Evolutionary conservation across 2,329 filamentous ascomycete species (phyloP).

Genomic region (Aspergillus sojae): DNA sequence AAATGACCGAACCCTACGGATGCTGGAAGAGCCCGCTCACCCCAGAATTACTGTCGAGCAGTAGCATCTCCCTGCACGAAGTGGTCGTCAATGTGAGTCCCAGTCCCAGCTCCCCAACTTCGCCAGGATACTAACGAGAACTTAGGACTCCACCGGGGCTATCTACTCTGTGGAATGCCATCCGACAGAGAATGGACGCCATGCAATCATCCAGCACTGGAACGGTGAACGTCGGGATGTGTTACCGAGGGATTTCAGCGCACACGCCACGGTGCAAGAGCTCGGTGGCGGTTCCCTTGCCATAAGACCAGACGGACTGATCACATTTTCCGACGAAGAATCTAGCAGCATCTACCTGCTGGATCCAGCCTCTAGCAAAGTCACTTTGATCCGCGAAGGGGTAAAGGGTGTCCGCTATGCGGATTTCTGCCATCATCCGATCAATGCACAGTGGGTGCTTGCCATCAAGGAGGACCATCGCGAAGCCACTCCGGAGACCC

Average conservation of each 20-base stretch:
- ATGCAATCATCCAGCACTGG: slow-evolving; percentile 49
- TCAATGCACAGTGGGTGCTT: slow-evolving; percentile 46
- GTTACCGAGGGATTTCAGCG: slow-evolving; percentile 49
- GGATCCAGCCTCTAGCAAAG: slow-evolving; percentile 39
- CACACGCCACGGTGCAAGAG: slow-evolving; percentile 53
- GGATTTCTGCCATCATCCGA: slow-evolving; percentile 50
- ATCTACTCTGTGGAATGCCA: slow-evolving; percentile 41
- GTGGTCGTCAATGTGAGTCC: slow-evolving; percentile 31
- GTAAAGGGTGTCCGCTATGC: slow-evolving; percentile 39
- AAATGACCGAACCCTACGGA: slow-evolving; percentile 31
- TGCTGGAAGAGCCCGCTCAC: slow-evolving; percentile 45
- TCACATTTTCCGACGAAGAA: slow-evolving; percentile 52
- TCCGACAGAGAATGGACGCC: slow-evolving; percentile 45
- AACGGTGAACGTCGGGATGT: slow-evolving; percentile 41
- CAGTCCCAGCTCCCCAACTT: not conserved
- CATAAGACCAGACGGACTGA: slow-evolving; percentile 39
- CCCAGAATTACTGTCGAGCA: slow-evolving; percentile 36
- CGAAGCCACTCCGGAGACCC: slow-evolving; percentile 17
- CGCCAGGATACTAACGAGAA: slow-evolving; percentile 8
- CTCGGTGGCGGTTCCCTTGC: slow-evolving; percentile 55
- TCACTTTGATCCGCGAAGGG: slow-evolving; percentile 34
- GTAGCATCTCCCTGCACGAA: slow-evolving; percentile 36
- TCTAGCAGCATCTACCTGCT: slow-evolving; percentile 50
- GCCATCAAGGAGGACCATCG: slow-evolving; percentile 58
- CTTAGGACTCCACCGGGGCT: slow-evolving; percentile 26